These are phyloP conservation scores for Suillus bovinus DNA, from an alignment of 768 basidiomycete genomes.

Conservation along the genomic window DNA sequence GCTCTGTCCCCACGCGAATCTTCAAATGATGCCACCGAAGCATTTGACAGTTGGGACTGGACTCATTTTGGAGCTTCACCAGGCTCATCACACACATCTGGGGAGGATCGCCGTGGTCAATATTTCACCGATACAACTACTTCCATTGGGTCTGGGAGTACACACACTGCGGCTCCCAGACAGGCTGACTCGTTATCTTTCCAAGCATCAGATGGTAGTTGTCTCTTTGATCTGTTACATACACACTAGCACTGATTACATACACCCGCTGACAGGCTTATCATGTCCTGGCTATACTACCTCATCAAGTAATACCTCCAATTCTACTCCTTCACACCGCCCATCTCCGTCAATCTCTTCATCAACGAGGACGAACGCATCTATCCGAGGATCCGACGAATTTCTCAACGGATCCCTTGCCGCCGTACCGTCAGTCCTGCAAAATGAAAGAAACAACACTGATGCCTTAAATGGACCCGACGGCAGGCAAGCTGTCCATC, in stretches of 20 bases:
- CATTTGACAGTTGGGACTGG: slow-evolving; percentile 8
- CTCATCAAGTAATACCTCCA: slow-evolving; percentile 2
- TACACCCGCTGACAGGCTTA: slow-evolving; percentile 1
- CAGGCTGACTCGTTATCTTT: background rate
- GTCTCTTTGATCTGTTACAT: slow-evolving; percentile 2
- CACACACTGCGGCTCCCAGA: slow-evolving; percentile 8
- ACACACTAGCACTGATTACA: slow-evolving; percentile 1
- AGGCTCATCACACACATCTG: background rate
- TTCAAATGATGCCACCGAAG: slow-evolving; percentile 15
- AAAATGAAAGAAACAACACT: slow-evolving; percentile 1
- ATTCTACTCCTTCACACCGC: slow-evolving; percentile 24
- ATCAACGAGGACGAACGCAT: slow-evolving; percentile 5
- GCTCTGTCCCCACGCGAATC: slow-evolving; percentile 26
- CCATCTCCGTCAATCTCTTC: slow-evolving; percentile 14
- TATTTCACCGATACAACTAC: slow-evolving; percentile 3
- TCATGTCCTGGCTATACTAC: slow-evolving; percentile 1
- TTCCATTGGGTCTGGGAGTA: slow-evolving; percentile 4
- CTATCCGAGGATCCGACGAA: background rate
- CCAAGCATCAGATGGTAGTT: slow-evolving; percentile 1
- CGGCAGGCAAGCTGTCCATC: background rate
- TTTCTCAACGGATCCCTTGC: background rate
- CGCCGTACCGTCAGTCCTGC: background rate
- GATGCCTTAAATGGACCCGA: background rate
- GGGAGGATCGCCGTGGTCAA: slow-evolving; percentile 4
- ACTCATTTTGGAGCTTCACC: slow-evolving; percentile 4